Evolutionary conservation across 106 monocot genomes (phyloP), one percentile per base, ranked within the genome.

Genomic region (Dendrobium nobile): DNA sequence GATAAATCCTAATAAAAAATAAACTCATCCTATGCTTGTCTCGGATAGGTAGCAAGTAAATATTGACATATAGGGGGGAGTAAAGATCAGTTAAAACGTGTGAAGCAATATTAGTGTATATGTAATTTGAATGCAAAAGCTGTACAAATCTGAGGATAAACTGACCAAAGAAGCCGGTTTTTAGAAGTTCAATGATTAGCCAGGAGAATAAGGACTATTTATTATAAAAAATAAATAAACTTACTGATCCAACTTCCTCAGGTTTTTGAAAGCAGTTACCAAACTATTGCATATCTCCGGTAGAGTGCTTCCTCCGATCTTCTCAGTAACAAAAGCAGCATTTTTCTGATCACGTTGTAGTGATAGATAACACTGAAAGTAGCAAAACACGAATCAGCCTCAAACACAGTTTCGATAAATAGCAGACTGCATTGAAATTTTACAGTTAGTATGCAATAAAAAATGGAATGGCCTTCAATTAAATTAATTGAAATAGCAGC

Each of bases 231-330:
- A n/a, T n/a, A 22, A 22, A 1, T 5, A 43, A 19, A 41, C 74
- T 74, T 74, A 74, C 74, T 20, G 18, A 20, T 74, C 74, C 41
- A 74, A 18, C 33, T 19, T 74, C 19, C 74, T 74, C 27, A 74
- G 4, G 18, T 74, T 74, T 74, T 43, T 41, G 7, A 74, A 74
- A 19, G 74, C 74, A 41, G 74, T 4, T 41, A 74, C 33, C 41
- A 74, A 74, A 20, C 74, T 43, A 20, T 20, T 74, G 43, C 74
- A 41, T 41, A 74, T 74, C 20, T 74, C 31, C 27, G 10, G 74
- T 74, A 33, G 74, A 19, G 41, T 43, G 33, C 70, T 70, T 19
- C 74, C 43, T 6, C 74, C 74, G 11, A 74, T 43, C 17, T 43
- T 41, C 16, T 74, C 43, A 15, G 40, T 20, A 19, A 41, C 15